Conservation (phyloP, 2,329 filamentous ascomycete genomes). For the Penicillium sp. region DNA sequence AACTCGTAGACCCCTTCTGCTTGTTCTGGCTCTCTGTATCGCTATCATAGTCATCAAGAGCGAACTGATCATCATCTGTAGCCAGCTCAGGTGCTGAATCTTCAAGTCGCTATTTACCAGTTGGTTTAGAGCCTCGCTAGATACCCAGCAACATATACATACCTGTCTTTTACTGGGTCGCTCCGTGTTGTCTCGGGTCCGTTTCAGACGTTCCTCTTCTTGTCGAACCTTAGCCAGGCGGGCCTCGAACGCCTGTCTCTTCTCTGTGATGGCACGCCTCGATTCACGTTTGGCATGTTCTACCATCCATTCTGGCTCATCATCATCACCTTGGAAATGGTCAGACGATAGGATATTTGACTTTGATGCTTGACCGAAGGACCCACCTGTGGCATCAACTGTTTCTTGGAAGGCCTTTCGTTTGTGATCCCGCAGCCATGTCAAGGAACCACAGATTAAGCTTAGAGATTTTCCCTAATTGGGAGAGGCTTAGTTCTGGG, state of each 20-base stretch:
- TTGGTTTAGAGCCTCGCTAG: not conserved
- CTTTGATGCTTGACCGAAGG: not conserved
- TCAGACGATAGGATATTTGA: not conserved
- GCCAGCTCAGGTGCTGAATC: conserved; percentile 13
- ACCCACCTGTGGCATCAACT: conserved; percentile 46
- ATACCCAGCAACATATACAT: conserved; percentile 8
- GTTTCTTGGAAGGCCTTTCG: conserved; percentile 55
- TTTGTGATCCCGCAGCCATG: conserved; percentile 86
- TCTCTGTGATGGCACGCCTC: conserved; percentile 61
- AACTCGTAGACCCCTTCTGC: conserved; percentile 30
- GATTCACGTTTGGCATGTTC: conserved; percentile 70
- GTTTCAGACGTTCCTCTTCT: conserved; percentile 58
- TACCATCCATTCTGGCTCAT: conserved; percentile 80
- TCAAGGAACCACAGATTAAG: conserved; percentile 81
- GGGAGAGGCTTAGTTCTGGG: conserved; percentile 3
- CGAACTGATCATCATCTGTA: conserved; percentile 64
- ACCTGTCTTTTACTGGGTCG: conserved; percentile 47
- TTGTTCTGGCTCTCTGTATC: conserved; percentile 49
- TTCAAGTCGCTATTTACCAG: conserved; percentile 29
- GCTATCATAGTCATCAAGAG: conserved; percentile 71
- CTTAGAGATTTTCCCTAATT: conserved; percentile 80
- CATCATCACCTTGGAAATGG: conserved; percentile 51
- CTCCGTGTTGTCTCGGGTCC: conserved; percentile 50
- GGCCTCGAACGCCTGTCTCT: conserved; percentile 70
- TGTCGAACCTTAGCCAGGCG: conserved; percentile 61